Evolutionary conservation across 805 yeast genomes (phyloP).

Genomic region (Lipomyces sp.): DNA sequence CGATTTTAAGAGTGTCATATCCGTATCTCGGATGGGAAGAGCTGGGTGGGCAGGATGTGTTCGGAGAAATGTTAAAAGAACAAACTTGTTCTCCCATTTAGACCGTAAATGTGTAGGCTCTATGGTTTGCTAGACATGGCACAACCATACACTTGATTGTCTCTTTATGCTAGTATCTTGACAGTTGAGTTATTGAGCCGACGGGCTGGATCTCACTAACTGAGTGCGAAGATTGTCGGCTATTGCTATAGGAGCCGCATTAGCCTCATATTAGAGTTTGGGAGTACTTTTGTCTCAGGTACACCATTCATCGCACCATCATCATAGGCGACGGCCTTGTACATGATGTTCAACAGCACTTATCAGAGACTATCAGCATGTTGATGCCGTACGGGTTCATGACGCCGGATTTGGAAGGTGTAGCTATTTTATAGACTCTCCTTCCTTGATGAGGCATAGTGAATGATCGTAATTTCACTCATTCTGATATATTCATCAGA

Average conservation of each 20-base stretch:
- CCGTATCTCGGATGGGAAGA: too few species aligned
- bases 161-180: constrained; percentile 7
- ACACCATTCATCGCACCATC: constrained; percentile 2
- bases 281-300: constrained; percentile 7
- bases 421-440: not conserved
- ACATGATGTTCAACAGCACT: not conserved
- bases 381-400: constrained; percentile 5
- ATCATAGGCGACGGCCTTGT: constrained; percentile 10
- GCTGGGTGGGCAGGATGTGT: too few species aligned
- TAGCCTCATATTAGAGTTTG: constrained; percentile 1
- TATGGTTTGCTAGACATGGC: constrained; percentile 3
- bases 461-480: constrained; percentile 8
- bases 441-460: not conserved
- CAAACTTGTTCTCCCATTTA: constrained; percentile 1
- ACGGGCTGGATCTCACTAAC: not conserved
- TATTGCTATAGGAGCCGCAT: not conserved
- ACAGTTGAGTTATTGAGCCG: not conserved
- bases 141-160: not conserved
- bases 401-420: not conserved
- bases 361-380: constrained; percentile 1
- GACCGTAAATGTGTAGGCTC: constrained; percentile 8
- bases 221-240: not conserved
- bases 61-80: constrained; percentile 2
- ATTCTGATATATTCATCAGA: constrained; percentile 3
- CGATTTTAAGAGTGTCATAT: too few species aligned